Evolutionary conservation across 192 early-diverging fungal genomes (phyloP), one percentile per base, ranked within the genome.

Genomic region (Coemansia sp.): DNA sequence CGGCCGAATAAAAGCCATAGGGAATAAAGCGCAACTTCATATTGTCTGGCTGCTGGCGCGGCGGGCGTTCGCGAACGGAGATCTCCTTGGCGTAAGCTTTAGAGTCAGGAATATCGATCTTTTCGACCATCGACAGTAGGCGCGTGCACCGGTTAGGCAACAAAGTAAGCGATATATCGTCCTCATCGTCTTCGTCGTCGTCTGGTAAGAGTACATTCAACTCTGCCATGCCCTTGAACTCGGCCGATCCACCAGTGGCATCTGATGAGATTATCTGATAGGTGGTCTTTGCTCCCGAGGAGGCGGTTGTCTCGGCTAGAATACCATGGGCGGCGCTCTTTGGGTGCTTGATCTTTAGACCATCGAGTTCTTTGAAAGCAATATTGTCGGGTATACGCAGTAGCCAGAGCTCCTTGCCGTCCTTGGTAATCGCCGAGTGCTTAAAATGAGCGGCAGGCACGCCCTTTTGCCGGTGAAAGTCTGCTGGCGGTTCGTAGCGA

Each of bases 21-120:
- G 82, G 81, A 36, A 84, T 69, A 67, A 84, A 84, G 47, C 47
- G 65, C 66, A 84, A 31, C 57, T 79, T 72, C 82, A 84, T 84
- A 40, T 79, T 74, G 24, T 76, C 82, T 9, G 77, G 82, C 74
- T 84, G 82, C 13, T 63, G 64, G 7, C 82, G 66, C 0, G 40
- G 36, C 12, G 74, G 68, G 18, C 52, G 70, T 15, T 69, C 72
- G 27, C 74, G 46, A 3, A 54, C 33, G 5, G 65, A 20, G 44
- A 84, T 79, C 42, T 55, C 31, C 12, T 72, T 38, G 1, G 82
- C 82, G 55, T 69, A 60, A 2, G 65, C 63, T 1, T 20, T 40
- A 6, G 77, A 59, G 20, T 77, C 71, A 5, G 77, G 82, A 15
- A 79, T 66, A 20, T 74, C 66, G 22, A 84, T 66, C 22, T 74